A percentile compares a stretch with the other conserved stretches of the same genome.
phyloP scores from a whole-genome alignment of 2,329 filamentous ascomycete species.

The Fusarium sp. region DNA sequence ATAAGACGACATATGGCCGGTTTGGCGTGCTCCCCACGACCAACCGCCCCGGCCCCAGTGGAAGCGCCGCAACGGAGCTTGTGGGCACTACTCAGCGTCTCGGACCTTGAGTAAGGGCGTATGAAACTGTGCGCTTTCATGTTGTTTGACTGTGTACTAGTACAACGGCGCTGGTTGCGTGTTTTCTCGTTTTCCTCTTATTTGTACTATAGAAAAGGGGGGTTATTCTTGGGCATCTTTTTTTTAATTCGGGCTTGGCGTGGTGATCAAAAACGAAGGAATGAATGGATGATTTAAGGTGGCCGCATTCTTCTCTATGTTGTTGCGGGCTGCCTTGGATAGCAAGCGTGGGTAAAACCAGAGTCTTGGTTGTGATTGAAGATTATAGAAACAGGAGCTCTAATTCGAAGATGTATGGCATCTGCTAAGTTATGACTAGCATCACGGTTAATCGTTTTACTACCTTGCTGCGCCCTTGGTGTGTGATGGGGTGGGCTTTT shows the following conservation, averaged over 20 bases:
- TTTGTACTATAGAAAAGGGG: conserved; percentile 38
- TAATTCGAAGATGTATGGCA: background rate
- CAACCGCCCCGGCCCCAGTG: conserved; percentile 50
- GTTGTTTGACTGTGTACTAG: conserved; percentile 18
- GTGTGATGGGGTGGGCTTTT: background rate
- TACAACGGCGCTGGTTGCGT: conserved; percentile 11
- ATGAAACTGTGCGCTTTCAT: conserved; percentile 15
- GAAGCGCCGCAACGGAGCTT: conserved; percentile 68
- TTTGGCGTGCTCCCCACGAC: conserved; percentile 86
- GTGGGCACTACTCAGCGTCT: conserved; percentile 73
- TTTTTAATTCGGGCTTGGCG: conserved; percentile 20
- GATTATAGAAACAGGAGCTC: conserved; percentile 3
- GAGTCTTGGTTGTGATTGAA: background rate
- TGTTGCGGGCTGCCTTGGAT: conserved; percentile 9
- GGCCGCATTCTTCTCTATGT: background rate
- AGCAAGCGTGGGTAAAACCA: conserved; percentile 12
- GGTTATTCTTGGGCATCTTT: conserved; percentile 23
- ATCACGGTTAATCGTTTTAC: background rate
- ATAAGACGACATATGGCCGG: conserved; percentile 94
- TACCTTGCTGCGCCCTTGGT: background rate
- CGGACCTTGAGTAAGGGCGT: conserved; percentile 65
- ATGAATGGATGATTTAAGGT: conserved; percentile 20
- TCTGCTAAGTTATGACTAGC: background rate
- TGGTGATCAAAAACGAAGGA: conserved; percentile 27
- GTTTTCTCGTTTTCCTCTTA: conserved; percentile 7